Percentiles rank a stretch among this genome's conserved stretches.
phyloP scores from a whole-genome alignment of 371 early-diverging fungal genomes.

The Nosema bombycis region DNA sequence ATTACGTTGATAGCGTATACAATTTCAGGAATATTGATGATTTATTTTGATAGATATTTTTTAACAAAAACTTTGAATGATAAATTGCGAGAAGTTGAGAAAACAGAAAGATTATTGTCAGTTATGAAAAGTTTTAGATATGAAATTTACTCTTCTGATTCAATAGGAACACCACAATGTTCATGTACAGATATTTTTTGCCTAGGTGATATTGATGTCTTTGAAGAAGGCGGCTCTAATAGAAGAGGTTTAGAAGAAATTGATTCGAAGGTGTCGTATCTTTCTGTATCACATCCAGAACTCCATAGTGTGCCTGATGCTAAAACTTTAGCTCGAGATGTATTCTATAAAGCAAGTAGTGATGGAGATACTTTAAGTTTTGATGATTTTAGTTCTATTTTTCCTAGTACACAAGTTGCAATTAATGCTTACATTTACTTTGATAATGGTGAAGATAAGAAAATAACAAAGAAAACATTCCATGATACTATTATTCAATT shows the following conservation, averaged over 20 bases:
- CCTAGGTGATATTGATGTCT: not conserved
- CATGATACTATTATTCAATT: slow-evolving; percentile 60
- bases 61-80: slow-evolving; percentile 49
- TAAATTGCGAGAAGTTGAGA: slow-evolving; percentile 60
- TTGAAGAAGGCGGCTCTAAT: slow-evolving; percentile 10
- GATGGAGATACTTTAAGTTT: slow-evolving; percentile 48
- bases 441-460: slow-evolving; percentile 51
- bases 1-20: slow-evolving; percentile 50
- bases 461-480: slow-evolving; percentile 62
- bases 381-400: slow-evolving; percentile 61
- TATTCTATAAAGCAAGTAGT: slow-evolving; percentile 55
- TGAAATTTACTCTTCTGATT: slow-evolving; percentile 35
- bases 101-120: slow-evolving; percentile 60
- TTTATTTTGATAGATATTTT: slow-evolving; percentile 58
- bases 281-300: slow-evolving; percentile 51
- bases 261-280: slow-evolving; percentile 15
- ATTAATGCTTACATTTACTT: slow-evolving; percentile 63
- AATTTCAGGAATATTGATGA: slow-evolving; percentile 41
- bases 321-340: slow-evolving; percentile 60
- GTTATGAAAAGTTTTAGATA: slow-evolving; percentile 60
- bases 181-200: slow-evolving; percentile 45
- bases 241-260: slow-evolving; percentile 23
- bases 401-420: slow-evolving; percentile 60
- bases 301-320: slow-evolving; percentile 56
- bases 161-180: not conserved